Conservation (phyloP, 306 rosid genomes). For the Prunus fruticosa region DNA sequence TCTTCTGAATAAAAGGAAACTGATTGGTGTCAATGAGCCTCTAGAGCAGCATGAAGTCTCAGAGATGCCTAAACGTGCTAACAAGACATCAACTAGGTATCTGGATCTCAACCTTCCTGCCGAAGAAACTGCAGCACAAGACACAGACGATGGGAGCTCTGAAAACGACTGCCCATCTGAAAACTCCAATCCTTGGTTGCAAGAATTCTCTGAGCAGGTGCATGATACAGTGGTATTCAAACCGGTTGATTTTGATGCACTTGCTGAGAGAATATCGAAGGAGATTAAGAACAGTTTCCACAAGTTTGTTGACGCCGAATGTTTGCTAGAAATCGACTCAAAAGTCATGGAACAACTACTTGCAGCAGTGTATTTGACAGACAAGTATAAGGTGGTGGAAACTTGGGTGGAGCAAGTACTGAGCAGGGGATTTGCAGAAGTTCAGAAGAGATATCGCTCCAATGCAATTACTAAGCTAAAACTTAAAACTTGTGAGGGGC, state of each 20-base stretch:
- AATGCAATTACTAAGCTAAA: constrained; percentile 46
- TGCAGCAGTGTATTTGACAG: constrained; percentile 64
- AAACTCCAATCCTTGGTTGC: constrained; percentile 65
- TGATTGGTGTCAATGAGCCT: constrained; percentile 39
- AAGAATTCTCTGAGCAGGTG: constrained; percentile 46
- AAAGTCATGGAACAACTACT: constrained; percentile 66
- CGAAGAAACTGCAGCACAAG: constrained; percentile 46
- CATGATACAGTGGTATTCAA: constrained; percentile 67
- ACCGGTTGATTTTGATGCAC: constrained; percentile 65
- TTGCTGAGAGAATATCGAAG: constrained; percentile 49
- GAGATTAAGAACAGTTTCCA: constrained; percentile 51
- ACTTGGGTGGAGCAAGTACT: constrained; percentile 78
- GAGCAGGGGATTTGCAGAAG: constrained; percentile 54
- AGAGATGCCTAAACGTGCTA: constrained; percentile 60
- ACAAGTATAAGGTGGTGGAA: constrained; percentile 49
- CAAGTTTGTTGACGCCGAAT: constrained; percentile 41
- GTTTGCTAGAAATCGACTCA: constrained; percentile 50
- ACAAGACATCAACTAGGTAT: constrained; percentile 43
- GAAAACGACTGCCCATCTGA: constrained; percentile 38
- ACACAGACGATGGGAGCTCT: constrained; percentile 26
- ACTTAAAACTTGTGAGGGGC: constrained; percentile 43
- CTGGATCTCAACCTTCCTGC: constrained; percentile 95
- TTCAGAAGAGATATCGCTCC: constrained; percentile 42
- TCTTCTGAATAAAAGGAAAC: constrained; percentile 71
- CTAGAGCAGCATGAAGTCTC: constrained; percentile 40